Percentiles rank a stretch among this genome's conserved stretches.
These are phyloP conservation scores for Lipomyces starkeyi DNA, from an alignment of 805 yeast genomes.

Conservation along the genomic window DNA sequence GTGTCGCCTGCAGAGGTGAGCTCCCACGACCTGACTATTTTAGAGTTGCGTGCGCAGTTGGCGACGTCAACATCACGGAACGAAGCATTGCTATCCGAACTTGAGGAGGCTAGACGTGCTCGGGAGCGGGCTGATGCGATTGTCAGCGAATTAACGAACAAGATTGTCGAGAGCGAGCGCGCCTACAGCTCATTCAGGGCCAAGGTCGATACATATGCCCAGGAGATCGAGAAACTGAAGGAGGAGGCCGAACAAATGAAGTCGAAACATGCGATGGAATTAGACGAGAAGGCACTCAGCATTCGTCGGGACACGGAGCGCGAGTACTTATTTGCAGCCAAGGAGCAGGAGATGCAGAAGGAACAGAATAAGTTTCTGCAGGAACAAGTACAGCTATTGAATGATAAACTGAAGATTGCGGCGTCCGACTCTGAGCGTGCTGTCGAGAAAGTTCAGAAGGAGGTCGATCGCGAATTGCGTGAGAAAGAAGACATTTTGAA, in stretches of 20 bases:
- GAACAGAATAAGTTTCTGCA: slow-evolving; percentile 28
- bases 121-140: slow-evolving; percentile 17
- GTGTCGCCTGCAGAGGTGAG: slow-evolving; percentile 11
- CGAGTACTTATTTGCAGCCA: slow-evolving; percentile 16
- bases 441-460: slow-evolving; percentile 9
- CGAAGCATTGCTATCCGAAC: slow-evolving; percentile 18
- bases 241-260: slow-evolving; percentile 5
- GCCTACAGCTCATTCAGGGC: background rate
- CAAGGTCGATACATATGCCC: slow-evolving; percentile 16
- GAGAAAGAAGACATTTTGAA: slow-evolving; percentile 24
- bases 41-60: slow-evolving; percentile 11
- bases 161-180: slow-evolving; percentile 26
- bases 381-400: slow-evolving; percentile 20
- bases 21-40: slow-evolving; percentile 2
- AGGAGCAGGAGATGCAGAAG: slow-evolving; percentile 23
- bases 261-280: slow-evolving; percentile 20
- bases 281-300: slow-evolving; percentile 11
- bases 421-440: slow-evolving; percentile 12
- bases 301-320: slow-evolving; percentile 13
- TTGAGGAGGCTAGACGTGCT: slow-evolving; percentile 26
- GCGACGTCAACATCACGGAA: slow-evolving; percentile 14
- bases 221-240: slow-evolving; percentile 19
- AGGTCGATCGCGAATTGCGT: slow-evolving; percentile 12
- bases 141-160: slow-evolving; percentile 20
- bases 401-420: slow-evolving; percentile 24